These are phyloP conservation scores for Auricularia heimuer DNA, from an alignment of 768 basidiomycete species.

Conservation along the genomic window DNA sequence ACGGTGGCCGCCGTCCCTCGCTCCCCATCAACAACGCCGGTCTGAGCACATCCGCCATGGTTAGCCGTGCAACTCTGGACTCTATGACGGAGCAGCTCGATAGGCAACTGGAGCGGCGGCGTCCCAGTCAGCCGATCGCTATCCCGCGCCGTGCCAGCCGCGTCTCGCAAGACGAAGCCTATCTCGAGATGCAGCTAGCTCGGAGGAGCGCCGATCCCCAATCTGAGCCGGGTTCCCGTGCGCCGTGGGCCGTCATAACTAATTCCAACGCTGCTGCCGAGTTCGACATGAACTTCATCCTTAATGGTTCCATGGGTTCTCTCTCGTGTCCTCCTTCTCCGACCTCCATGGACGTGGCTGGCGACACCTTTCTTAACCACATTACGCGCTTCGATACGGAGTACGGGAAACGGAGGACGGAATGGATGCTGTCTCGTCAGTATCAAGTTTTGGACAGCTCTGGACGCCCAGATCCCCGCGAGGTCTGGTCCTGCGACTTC, in stretches of 20 bases:
- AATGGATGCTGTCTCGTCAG: conserved; percentile 25
- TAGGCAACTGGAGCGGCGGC: not conserved
- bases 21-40: conserved; percentile 25
- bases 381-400: conserved; percentile 27
- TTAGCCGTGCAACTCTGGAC: not conserved
- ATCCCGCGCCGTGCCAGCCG: not conserved
- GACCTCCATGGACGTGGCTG: conserved; percentile 8
- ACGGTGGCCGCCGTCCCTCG: conserved; percentile 31
- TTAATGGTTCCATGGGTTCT: conserved; percentile 17
- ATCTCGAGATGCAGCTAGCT: not conserved
- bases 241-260: not conserved
- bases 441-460: not conserved
- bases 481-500: conserved; percentile 56
- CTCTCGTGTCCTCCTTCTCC: not conserved
- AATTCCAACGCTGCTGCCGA: conserved; percentile 13
- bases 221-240: conserved; percentile 2
- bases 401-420: conserved; percentile 23
- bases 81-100: not conserved
- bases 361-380: conserved; percentile 27
- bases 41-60: conserved; percentile 6
- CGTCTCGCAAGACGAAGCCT: not conserved
- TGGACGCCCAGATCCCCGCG: conserved; percentile 28
- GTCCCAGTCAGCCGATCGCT: not conserved
- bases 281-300: conserved; percentile 30
- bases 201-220: not conserved